A percentile compares a stretch with the other conserved stretches of the same genome.
Conservation (phyloP, 257 asterid species). For the Nicotiana sylvestris region DNA sequence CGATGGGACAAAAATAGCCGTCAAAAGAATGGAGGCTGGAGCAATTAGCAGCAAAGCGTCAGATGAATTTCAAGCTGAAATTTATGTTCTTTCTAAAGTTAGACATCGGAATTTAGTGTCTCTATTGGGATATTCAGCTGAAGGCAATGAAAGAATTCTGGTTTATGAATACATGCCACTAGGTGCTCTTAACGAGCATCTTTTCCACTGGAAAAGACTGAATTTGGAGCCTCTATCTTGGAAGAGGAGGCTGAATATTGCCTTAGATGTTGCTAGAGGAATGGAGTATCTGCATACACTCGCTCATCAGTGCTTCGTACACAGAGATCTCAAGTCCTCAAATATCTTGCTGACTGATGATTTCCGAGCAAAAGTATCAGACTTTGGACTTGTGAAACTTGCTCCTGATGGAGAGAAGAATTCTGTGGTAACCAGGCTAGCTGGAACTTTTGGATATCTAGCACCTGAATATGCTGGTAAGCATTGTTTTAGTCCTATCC, state of each 20-base stretch:
- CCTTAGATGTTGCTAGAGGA: conserved; percentile 89
- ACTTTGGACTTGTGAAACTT: conserved; percentile 88
- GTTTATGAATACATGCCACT: conserved; percentile 85
- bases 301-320: conserved; percentile 80
- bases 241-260: conserved; percentile 80
- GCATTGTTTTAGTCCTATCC: neutral
- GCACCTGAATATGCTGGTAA: conserved; percentile 95
- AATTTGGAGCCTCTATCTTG: conserved; percentile 80
- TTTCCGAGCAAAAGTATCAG: conserved; percentile 79
- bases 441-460: conserved; percentile 87
- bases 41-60: conserved; percentile 56
- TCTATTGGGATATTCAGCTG: conserved; percentile 65
- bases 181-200: conserved; percentile 82
- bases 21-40: conserved; percentile 86
- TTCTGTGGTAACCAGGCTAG: conserved; percentile 75
- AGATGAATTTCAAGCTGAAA: conserved; percentile 79
- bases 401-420: conserved; percentile 74
- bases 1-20: conserved; percentile 85
- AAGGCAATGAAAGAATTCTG: conserved; percentile 68
- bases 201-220: conserved; percentile 68
- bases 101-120: conserved; percentile 91
- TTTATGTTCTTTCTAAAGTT: conserved; percentile 79
- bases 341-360: conserved; percentile 78
- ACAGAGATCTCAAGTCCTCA: conserved; percentile 82
- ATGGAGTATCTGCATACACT: conserved; percentile 74